Percentiles rank a stretch among this genome's conserved stretches.
These are phyloP conservation scores for Hypoxylon sp. DNA, from an alignment of 2,329 filamentous ascomycete species.

Conservation along the genomic window DNA sequence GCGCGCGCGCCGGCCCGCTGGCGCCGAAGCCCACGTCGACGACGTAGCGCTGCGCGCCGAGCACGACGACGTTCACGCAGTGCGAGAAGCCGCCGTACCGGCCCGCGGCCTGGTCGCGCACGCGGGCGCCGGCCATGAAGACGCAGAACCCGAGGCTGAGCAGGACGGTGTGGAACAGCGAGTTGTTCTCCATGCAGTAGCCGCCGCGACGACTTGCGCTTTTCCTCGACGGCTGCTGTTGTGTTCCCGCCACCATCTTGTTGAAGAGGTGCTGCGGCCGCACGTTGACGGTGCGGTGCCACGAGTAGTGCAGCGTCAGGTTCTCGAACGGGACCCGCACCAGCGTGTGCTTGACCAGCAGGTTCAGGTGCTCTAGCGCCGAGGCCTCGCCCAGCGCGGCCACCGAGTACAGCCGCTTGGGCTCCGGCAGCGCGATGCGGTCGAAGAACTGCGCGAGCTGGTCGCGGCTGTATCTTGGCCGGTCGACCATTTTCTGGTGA, in stretches of 20 bases:
- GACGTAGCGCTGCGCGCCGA: slow-evolving; percentile 27
- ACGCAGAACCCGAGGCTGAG: slow-evolving; percentile 50
- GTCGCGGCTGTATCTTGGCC: slow-evolving; percentile 24
- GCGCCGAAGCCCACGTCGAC: slow-evolving; percentile 40
- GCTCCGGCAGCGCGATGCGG: slow-evolving; percentile 33
- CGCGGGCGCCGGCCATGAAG: slow-evolving; percentile 39
- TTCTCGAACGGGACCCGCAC: slow-evolving; percentile 57
- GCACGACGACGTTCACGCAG: slow-evolving; percentile 40
- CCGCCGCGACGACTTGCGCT: slow-evolving; percentile 52
- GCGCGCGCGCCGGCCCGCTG: slow-evolving; percentile 33
- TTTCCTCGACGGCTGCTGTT: too few species aligned
- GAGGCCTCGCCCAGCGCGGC: not conserved
- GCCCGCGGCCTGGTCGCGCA: slow-evolving; percentile 25
- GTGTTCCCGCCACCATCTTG: slow-evolving; percentile 54
- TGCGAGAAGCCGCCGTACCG: slow-evolving; percentile 41
- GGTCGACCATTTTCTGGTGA: slow-evolving; percentile 33
- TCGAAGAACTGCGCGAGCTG: slow-evolving; percentile 36
- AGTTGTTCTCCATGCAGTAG: slow-evolving; percentile 56
- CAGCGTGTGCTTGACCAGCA: slow-evolving; percentile 48
- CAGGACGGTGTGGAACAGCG: slow-evolving; percentile 54
- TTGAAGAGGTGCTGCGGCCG: slow-evolving; percentile 48
- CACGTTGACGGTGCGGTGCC: slow-evolving; percentile 46
- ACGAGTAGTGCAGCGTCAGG: slow-evolving; percentile 53
- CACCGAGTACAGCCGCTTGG: slow-evolving; percentile 21
- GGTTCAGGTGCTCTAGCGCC: slow-evolving; percentile 22